phyloP scores from a whole-genome alignment of 495 filamentous ascomycete genomes.

The Lindgomyces ingoldianus region DNA sequence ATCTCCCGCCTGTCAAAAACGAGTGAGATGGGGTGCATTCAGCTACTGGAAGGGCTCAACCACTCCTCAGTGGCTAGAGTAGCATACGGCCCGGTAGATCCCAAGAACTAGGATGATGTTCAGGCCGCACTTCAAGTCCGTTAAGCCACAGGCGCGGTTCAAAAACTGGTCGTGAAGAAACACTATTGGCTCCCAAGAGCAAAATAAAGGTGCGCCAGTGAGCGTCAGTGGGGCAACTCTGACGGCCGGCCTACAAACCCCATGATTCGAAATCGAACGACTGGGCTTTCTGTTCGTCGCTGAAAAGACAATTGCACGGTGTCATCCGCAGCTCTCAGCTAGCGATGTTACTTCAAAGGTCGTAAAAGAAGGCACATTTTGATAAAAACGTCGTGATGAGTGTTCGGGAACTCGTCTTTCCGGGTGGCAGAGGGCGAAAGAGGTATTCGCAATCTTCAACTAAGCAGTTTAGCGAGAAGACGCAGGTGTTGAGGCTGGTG shows the following conservation, averaged over 20 bases:
- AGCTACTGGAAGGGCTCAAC: constrained; percentile 11
- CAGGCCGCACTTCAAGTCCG: neutral
- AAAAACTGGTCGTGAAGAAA: neutral
- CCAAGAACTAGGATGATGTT: neutral
- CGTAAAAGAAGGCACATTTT: neutral
- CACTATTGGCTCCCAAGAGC: neutral
- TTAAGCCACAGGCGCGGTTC: neutral
- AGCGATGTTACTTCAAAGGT: neutral
- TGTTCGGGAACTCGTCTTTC: constrained; percentile 1
- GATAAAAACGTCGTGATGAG: neutral
- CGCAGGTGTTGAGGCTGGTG: constrained; percentile 4
- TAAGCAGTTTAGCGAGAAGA: constrained; percentile 1
- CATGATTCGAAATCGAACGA: neutral
- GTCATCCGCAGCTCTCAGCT: neutral
- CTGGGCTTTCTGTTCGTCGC: neutral
- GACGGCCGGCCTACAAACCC: neutral
- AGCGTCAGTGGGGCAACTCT: neutral
- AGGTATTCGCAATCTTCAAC: neutral
- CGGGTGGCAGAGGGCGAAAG: neutral
- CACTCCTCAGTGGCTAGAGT: constrained; percentile 6
- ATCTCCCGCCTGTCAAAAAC: constrained; percentile 17
- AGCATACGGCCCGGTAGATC: constrained; percentile 4
- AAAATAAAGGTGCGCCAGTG: neutral
- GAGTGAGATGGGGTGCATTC: constrained; percentile 18
- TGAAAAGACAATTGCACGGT: neutral